Evolutionary conservation across 1,284 basidiomycete species (phyloP), one percentile per base, ranked within the genome.

Genomic region (Psilocybe mexicana): DNA sequence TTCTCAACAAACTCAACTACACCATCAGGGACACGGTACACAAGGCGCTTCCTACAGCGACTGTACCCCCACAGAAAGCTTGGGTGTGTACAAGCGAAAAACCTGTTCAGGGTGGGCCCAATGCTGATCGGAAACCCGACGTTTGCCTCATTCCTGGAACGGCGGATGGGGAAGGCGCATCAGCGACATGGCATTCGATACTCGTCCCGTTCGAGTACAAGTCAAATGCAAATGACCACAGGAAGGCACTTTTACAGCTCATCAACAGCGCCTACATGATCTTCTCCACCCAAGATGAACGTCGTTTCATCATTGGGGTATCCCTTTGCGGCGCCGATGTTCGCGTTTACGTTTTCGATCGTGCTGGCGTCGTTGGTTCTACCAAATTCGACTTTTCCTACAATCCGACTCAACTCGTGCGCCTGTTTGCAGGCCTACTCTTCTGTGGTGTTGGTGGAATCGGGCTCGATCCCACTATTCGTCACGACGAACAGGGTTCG

Each of bases 341-440:
- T 6, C 43, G 50, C 12, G 24, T 52, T 26, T 48, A 50, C 25
- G 50, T 47, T 1, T 52, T 57, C n/a, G 51, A 57, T 43, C 51
- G 56, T 28, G 8, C 56, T 18, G 56, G 56, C 4, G 26, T 52
- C 2, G 56, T 57, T 18, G 35, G 56, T 14, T 57, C 56, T 2
- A 4, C 10, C 26, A 30, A 43, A 6, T 42, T 57, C 50, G 6
- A 52, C 50, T 40, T 57, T 8, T 43, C 26, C 12, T 3, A 43
- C 2, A 25, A 57, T 10, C 43, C 56, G 8, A 24, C 28, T 5
- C 35, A 11, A 2, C 42, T 57, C 6, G 44, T 57, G 2, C 56
- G 44, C 50, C 50, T 57, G 1, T 26, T 57, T 12, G 40, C 51
- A 11, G 56, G 56, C 23, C 44, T 57, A 2, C 25, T 33, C 12